Conservation (phyloP, 352 stramenopile species). For the Phytophthora quininea region DNA sequence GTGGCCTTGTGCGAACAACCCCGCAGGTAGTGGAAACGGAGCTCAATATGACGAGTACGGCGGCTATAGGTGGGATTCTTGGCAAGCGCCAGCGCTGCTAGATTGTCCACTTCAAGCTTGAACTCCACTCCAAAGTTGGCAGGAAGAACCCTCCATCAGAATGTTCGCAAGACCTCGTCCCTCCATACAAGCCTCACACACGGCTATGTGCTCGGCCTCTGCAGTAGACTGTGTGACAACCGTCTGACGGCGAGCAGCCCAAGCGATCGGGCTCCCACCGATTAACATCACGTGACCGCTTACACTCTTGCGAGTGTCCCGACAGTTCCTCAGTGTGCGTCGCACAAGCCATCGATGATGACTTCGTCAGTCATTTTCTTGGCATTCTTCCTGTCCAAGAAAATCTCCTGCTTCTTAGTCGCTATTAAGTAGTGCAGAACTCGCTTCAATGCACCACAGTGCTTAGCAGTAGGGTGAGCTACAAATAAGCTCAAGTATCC, state of each 20-base stretch:
- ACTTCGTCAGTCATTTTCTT: background rate
- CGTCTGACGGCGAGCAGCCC: background rate
- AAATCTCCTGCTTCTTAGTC: background rate
- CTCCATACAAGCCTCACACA: background rate
- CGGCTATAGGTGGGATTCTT: background rate
- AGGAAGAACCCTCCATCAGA: background rate
- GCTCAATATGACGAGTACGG: background rate
- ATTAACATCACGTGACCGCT: background rate
- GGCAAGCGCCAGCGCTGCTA: background rate
- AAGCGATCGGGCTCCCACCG: background rate
- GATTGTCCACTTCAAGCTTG: background rate
- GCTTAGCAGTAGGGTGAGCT: background rate
- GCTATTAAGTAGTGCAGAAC: background rate
- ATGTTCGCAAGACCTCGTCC: background rate
- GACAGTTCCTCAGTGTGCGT: background rate
- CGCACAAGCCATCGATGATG: background rate
- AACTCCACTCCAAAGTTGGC: background rate
- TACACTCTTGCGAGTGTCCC: background rate
- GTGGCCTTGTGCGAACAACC: background rate
- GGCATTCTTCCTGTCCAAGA: background rate
- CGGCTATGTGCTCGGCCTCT: background rate
- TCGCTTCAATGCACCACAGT: background rate
- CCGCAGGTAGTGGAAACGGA: background rate
- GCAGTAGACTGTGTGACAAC: background rate
- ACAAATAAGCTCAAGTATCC: background rate